Evolutionary conservation across 306 rosid genomes (phyloP), one percentile per base, ranked within the genome.

Genomic region (Rubus idaeus): DNA sequence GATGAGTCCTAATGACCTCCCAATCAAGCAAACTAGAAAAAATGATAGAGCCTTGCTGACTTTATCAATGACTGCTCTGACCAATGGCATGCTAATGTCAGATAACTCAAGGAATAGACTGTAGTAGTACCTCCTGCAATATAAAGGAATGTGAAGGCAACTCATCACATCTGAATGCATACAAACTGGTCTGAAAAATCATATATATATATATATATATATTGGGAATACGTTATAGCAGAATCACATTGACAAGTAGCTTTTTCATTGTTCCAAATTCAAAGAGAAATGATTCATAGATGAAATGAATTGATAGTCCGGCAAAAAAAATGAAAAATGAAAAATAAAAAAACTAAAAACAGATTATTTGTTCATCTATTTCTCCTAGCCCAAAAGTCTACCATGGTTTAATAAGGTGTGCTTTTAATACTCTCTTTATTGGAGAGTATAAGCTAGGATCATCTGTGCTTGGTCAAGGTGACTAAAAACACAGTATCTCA

Each of bases 1-100:
- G 79, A 94, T 89, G 79, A 90, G 96, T 81, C 97, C 97, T 77
- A 94, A 80, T 64, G 98, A 94, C 81, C 97, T 88, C 77, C 98
- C 98, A 79, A 94, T 94, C 88, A 92, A 85, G 87, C 80, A 77
- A 73, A 92, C 94, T 65, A 92, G 83, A 83, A 95, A 89, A 90
- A 90, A 95, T 41, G 97, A 92, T 67, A 89, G 81, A 16, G 89
- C 95, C 67, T 84, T 80, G 64, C 97, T 92, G 83, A 91, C 90
- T 89, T 89, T 92, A 74, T 87, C 82, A 70, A 88, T 62, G 62
- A 92, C 87, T 42, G 82, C 88, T 89, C 86, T 88, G 75, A 95
- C 55, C 76, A 95, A 72, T 21, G 98, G 97, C 90, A 77, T 84
- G 39, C 91, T 82, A 78, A 95, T 92, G 85, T 95, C 98, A 8